These are phyloP conservation scores for Botrytis pseudocinerea DNA, from an alignment of 2,329 filamentous ascomycete genomes.

Conservation along the genomic window DNA sequence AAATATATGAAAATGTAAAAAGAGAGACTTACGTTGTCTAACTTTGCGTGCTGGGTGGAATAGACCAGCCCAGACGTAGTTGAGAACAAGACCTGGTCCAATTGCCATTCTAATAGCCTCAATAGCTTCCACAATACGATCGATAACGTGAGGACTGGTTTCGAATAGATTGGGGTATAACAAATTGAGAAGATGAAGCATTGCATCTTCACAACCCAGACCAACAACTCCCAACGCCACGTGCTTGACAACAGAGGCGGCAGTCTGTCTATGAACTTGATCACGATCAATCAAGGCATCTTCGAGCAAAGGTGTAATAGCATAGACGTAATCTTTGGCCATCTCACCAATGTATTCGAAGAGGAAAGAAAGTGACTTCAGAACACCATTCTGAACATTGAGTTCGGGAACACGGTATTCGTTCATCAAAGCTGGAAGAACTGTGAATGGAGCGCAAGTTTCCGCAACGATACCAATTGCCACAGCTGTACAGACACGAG, in stretches of 20 bases:
- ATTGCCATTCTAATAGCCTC: conserved; percentile 94
- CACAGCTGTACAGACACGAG: conserved; percentile 96
- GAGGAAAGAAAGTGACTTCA: conserved; percentile 94
- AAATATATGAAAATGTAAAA: not conserved
- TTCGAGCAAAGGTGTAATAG: conserved; percentile 91
- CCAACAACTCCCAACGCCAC: conserved; percentile 97
- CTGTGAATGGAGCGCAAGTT: conserved; percentile 96
- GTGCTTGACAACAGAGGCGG: conserved; percentile 95
- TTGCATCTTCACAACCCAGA: conserved; percentile 94
- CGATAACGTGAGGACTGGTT: conserved; percentile 96
- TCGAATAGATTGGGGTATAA: conserved; percentile 97
- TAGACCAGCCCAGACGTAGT: conserved; percentile 96
- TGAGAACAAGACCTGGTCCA: conserved; percentile 88
- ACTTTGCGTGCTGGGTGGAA: conserved; percentile 98
- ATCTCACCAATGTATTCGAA: conserved; percentile 99
- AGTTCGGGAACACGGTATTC: conserved; percentile 98
- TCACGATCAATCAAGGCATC: conserved; percentile 97
- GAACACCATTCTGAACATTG: conserved; percentile 97
- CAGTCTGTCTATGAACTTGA: conserved; percentile 96
- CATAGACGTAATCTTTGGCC: conserved; percentile 99
- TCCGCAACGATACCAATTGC: conserved; percentile 98
- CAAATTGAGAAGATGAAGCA: conserved; percentile 95
- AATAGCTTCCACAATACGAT: conserved; percentile 95
- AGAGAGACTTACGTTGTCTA: conserved; percentile 54
- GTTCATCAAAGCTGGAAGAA: conserved; percentile 98